These are phyloP conservation scores for Emmonsiellopsis sp. DNA, from an alignment of 2,329 filamentous ascomycete species.

Conservation along the genomic window DNA sequence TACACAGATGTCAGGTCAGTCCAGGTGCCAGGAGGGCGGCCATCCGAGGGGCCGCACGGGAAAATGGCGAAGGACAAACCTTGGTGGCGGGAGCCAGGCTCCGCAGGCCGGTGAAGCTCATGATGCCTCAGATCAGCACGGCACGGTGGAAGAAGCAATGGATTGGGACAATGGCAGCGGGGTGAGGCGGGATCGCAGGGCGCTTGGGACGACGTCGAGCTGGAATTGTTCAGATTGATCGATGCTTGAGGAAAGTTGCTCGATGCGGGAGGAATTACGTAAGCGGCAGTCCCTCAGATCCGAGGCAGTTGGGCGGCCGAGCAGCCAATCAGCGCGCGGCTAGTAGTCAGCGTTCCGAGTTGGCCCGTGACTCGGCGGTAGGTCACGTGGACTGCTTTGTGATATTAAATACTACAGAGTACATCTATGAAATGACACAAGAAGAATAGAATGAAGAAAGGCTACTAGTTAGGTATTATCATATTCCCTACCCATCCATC, in stretches of 20 bases:
- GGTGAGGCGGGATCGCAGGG: conserved; percentile 12
- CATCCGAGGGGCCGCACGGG: background rate
- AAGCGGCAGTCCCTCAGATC: conserved; percentile 24
- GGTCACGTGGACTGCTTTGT: conserved; percentile 18
- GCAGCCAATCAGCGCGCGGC: conserved; percentile 22
- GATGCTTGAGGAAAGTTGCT: conserved; percentile 8
- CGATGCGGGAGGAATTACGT: conserved; percentile 22
- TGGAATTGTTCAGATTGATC: background rate
- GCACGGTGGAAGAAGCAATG: conserved; percentile 14
- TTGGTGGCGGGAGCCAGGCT: conserved; percentile 40
- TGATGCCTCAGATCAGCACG: conserved; percentile 27
- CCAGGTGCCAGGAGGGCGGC: background rate
- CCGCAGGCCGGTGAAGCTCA: conserved; percentile 42
- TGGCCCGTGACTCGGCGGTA: conserved; percentile 15
- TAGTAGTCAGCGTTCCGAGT: conserved; percentile 30
- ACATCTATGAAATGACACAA: background rate
- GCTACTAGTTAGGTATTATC: background rate
- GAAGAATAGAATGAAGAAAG: background rate
- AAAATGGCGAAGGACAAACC: conserved; percentile 24
- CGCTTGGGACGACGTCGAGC: conserved; percentile 4
- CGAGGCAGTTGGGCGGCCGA: conserved; percentile 21
- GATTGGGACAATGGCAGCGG: conserved; percentile 11
- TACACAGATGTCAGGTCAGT: conserved; percentile 23
- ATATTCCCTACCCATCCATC: background rate
- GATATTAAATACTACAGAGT: background rate